Conservation (phyloP, 2,329 filamentous ascomycete species). For the Lachnum nothofagi region DNA sequence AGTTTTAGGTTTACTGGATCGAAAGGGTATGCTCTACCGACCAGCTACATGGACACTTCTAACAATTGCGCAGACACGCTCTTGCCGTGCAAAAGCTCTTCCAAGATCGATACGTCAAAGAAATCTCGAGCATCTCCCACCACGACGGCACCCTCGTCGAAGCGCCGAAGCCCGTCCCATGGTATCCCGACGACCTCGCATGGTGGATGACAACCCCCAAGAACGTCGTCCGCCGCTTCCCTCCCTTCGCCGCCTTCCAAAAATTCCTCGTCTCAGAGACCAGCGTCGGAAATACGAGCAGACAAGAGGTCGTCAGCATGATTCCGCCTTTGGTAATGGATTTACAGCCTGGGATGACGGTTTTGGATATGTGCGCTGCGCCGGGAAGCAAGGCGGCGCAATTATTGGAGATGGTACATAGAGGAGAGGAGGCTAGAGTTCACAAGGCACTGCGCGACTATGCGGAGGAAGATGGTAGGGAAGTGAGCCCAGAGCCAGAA, state of each 20-base stretch:
- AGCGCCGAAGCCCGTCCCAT: conserved; percentile 73
- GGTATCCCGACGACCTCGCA: conserved; percentile 92
- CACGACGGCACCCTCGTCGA: conserved; percentile 77
- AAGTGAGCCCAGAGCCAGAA: conserved; percentile 45
- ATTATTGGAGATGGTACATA: conserved; percentile 88
- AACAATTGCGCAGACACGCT: conserved; percentile 61
- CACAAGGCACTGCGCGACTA: conserved; percentile 62
- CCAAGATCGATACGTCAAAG: conserved; percentile 81
- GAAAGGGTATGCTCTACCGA: conserved; percentile 59
- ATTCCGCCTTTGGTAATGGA: conserved; percentile 94
- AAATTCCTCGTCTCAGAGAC: conserved; percentile 98
- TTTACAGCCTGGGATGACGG: conserved; percentile 82
- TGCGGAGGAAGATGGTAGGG: conserved; percentile 55
- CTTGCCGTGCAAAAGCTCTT: conserved; percentile 84
- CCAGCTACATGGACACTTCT: conserved; percentile 1
- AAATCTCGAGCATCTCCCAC: conserved; percentile 78
- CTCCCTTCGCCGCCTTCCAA: conserved; percentile 91
- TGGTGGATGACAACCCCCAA: conserved; percentile 99
- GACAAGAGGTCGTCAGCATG: conserved; percentile 98
- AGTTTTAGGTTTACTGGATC: conserved; percentile 97
- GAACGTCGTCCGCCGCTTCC: conserved; percentile 87
- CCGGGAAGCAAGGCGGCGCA: conserved; percentile 97
- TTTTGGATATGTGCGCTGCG: conserved; percentile 92
- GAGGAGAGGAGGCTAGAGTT: conserved; percentile 83
- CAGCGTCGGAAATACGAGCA: conserved; percentile 91